Conservation (phyloP, 768 basidiomycete genomes). For the Gymnopilus junonius region DNA sequence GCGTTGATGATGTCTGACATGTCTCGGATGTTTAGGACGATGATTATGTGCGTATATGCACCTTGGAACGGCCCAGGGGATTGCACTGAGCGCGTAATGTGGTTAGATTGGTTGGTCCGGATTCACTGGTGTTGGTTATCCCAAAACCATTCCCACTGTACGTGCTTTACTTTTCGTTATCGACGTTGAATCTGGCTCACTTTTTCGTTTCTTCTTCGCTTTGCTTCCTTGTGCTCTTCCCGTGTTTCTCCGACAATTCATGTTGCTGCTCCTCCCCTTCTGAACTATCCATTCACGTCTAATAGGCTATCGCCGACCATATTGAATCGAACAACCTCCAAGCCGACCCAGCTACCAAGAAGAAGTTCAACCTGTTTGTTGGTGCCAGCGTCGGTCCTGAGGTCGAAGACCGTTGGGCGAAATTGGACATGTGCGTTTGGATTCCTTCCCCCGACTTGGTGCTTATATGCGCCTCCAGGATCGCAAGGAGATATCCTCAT, state of each 20-base stretch:
- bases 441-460: background rate
- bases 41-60: slow-evolving; percentile 44
- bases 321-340: slow-evolving; percentile 48
- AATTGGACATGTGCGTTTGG: slow-evolving; percentile 44
- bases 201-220: background rate
- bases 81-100: background rate
- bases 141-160: slow-evolving; percentile 48
- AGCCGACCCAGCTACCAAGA: slow-evolving; percentile 44
- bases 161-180: slow-evolving; percentile 14
- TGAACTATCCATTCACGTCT: background rate
- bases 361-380: slow-evolving; percentile 52
- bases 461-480: slow-evolving; percentile 17
- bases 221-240: background rate
- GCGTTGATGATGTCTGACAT: background rate
- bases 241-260: background rate
- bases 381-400: slow-evolving; percentile 53
- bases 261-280: background rate
- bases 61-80: background rate
- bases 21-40: slow-evolving; percentile 35
- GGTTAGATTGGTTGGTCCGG: slow-evolving; percentile 54
- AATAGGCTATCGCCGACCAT: slow-evolving; percentile 50
- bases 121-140: slow-evolving; percentile 56
- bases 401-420: slow-evolving; percentile 52
- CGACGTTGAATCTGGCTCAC: background rate
- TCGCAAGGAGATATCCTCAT: slow-evolving; percentile 46